Evolutionary conservation across 805 yeast genomes (phyloP), one percentile per base, ranked within the genome.

Genomic region (Ogataea sp.): DNA sequence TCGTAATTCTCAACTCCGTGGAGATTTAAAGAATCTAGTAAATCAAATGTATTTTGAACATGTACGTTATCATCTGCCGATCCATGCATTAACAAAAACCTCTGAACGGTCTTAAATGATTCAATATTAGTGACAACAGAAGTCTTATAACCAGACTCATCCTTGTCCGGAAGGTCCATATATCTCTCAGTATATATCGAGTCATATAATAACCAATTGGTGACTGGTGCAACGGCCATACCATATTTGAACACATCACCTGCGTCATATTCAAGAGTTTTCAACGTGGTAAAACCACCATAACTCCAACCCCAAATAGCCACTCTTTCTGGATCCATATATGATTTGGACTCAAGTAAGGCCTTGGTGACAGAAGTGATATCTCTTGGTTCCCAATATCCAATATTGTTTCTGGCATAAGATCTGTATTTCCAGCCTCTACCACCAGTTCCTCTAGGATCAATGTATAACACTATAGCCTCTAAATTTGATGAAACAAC

Each of bases 241-340:
- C 97, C 97, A 58, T 79, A 93, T 42, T 75, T 75, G 70, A 93
- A 89, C 14, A 78, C 75, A 28, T 75, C 64, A 15, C 87, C 86
- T 2, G 68, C 70, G 59, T 93, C 97, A 18, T 70, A 68, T 60
- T 93, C 97, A 35, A 93, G 64, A 0, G 95, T 83, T 61, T 89
- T 93, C 50, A 93, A 70, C 0, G 98, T 88, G 70, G 87, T 73
- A 56, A 77, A 93, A 0, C 97, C 98, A 36, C 98, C 98, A 56
- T 90, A 93, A 18, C 95, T 84, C 98, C 98, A 93, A 8, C 98
- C 98, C 90, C 97, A 93, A 40, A 90, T 75, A 0, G 95, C 94
- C 11, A 86, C 78, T 43, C 75, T 72, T 3, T 70, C 64, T 20
- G 65, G 59, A 55, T 89, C 84, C 32, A 93, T 82, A 52, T 81